Conservation (phyloP, 805 yeast genomes). For the Wickerhamiella cacticola region DNA sequence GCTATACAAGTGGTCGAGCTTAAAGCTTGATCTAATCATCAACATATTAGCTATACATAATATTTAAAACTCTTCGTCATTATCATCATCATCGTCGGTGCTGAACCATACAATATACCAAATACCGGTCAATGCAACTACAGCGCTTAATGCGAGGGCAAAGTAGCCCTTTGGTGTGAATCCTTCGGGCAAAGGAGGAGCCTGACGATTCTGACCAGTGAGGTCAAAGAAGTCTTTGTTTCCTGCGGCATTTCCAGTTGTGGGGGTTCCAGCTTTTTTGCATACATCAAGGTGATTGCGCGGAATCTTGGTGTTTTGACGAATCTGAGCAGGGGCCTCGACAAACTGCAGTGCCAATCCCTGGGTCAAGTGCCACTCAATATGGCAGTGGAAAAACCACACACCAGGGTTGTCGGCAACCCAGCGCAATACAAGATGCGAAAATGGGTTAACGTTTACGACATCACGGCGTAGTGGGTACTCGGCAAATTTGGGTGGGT, state of each 20-base stretch:
- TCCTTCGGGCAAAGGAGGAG: conserved; percentile 58
- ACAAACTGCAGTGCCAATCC: conserved; percentile 73
- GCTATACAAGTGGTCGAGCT: too few species aligned
- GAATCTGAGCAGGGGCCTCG: conserved; percentile 68
- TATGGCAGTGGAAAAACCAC: conserved; percentile 98
- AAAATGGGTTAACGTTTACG: conserved; percentile 65
- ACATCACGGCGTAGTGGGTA: conserved; percentile 80
- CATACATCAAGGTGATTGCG: conserved; percentile 53
- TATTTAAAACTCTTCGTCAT: too few species aligned
- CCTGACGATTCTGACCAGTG: conserved; percentile 63
- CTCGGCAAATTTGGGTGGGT: conserved; percentile 45
- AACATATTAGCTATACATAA: too few species aligned
- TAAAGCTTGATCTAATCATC: too few species aligned
- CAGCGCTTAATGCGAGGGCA: conserved; percentile 79
- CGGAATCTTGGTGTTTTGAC: conserved; percentile 45
- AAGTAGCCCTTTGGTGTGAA: conserved; percentile 93
- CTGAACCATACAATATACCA: conserved; percentile 71
- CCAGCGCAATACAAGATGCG: conserved; percentile 77
- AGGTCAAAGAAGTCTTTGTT: conserved; percentile 56
- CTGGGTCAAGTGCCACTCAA: conserved; percentile 96
- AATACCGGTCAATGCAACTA: conserved; percentile 77
- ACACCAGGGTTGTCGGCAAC: conserved; percentile 94
- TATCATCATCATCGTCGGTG: conserved; percentile 31
- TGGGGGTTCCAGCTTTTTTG: conserved; percentile 39
- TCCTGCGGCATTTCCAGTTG: conserved; percentile 82